These are phyloP conservation scores for Nigrospora sphaerica DNA, from an alignment of 2,329 filamentous ascomycete genomes.

Conservation along the genomic window DNA sequence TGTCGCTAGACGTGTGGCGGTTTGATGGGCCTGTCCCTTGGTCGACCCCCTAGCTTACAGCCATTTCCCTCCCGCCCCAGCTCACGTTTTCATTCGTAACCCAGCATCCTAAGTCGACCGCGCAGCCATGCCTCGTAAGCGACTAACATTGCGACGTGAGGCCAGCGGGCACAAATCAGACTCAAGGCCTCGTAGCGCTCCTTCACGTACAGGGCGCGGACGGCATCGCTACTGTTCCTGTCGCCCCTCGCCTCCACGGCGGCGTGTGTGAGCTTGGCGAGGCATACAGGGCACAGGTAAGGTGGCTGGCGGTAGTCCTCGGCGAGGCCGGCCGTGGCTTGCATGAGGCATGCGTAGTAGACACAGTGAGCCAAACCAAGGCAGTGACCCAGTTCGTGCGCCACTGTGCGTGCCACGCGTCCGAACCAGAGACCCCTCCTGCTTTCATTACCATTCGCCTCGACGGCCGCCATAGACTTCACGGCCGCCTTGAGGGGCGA, in stretches of 20 bases:
- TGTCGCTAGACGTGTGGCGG: no score
- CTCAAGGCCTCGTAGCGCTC: conserved; percentile 32
- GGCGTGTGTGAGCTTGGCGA: conserved; percentile 40
- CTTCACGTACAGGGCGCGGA: conserved; percentile 14
- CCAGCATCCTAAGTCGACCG: conserved; percentile 12
- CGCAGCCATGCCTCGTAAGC: conserved; percentile 37
- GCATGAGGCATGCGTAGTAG: conserved; percentile 60
- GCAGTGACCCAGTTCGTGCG: conserved; percentile 63
- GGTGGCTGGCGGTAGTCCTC: conserved; percentile 58
- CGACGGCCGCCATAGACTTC: conserved; percentile 13
- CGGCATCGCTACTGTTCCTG: conserved; percentile 3
- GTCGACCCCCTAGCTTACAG: no score
- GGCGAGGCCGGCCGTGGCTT: conserved; percentile 45
- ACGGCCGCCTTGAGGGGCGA: conserved; percentile 26
- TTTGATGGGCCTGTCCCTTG: no score
- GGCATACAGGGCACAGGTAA: conserved; percentile 54
- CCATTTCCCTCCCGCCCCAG: no score
- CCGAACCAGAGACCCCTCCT: conserved; percentile 46
- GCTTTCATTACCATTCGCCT: conserved; percentile 5
- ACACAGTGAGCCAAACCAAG: conserved; percentile 60
- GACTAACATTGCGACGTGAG: conserved; percentile 34
- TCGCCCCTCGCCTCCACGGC: conserved; percentile 12
- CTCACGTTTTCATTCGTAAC: neutral
- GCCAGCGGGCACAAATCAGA: conserved; percentile 33
- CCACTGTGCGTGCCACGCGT: conserved; percentile 47